Conservation (phyloP, 140 eudicot genomes). For the Anethum foeniculum region DNA sequence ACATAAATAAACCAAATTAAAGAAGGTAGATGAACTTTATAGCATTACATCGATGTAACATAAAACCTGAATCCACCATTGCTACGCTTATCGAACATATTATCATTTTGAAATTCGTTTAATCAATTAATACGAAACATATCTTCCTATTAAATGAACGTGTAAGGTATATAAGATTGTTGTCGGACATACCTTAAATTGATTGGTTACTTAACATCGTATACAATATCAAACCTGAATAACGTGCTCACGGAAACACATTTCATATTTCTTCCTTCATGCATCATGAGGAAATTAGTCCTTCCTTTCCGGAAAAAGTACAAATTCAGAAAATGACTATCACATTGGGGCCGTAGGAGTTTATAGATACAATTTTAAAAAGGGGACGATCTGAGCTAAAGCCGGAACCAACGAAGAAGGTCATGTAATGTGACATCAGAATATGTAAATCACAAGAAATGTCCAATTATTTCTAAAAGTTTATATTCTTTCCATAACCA, state of each 20-base stretch:
- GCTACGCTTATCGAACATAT: not conserved
- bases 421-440: not conserved
- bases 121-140: too few species aligned
- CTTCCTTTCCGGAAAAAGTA: not conserved
- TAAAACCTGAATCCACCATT: not conserved
- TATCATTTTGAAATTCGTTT: too few species aligned
- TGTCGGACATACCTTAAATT: too few species aligned
- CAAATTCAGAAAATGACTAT: not conserved
- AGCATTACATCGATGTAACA: not conserved
- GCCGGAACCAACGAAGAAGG: not conserved
- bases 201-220: too few species aligned
- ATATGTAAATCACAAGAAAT: not conserved
- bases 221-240: too few species aligned
- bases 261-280: not conserved
- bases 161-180: too few species aligned
- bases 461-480: conserved; percentile 3
- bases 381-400: not conserved
- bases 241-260: not conserved
- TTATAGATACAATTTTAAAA: not conserved
- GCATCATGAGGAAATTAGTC: not conserved
- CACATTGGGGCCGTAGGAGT: not conserved
- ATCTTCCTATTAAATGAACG: too few species aligned
- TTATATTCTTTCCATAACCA: not conserved
- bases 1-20: not conserved
- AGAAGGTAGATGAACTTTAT: not conserved